A percentile compares a stretch with the other conserved stretches of the same genome.
Conservation (phyloP, 2,329 filamentous ascomycete genomes). For the Pseudofabraea citricarpa region DNA sequence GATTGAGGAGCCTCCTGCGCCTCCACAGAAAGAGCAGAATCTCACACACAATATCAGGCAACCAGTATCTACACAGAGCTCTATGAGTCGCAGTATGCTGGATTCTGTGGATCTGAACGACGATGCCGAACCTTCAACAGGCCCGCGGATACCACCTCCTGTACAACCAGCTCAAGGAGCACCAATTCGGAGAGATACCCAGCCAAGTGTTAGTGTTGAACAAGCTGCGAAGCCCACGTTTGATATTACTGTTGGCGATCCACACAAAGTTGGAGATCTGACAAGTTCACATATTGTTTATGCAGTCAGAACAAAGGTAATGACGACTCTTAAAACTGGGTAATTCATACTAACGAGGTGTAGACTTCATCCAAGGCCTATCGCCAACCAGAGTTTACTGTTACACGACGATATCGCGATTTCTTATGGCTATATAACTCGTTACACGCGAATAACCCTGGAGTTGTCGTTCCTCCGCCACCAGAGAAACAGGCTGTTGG, state of each 20-base stretch:
- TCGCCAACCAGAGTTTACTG: slow-evolving; percentile 84
- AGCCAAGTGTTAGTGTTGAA: slow-evolving; percentile 84
- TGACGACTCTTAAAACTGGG: slow-evolving; percentile 8
- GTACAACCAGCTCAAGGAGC: slow-evolving; percentile 54
- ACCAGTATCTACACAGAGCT: slow-evolving; percentile 36
- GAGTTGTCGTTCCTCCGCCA: slow-evolving; percentile 89
- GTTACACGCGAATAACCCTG: slow-evolving; percentile 89
- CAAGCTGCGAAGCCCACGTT: slow-evolving; percentile 91
- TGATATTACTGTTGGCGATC: slow-evolving; percentile 87
- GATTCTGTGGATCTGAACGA: slow-evolving; percentile 71
- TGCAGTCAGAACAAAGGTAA: slow-evolving; percentile 86
- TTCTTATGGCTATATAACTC: slow-evolving; percentile 98
- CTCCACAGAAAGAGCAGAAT: slow-evolving; percentile 63
- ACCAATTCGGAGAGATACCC: slow-evolving; percentile 46
- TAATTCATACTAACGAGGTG: slow-evolving; percentile 8
- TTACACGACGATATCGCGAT: slow-evolving; percentile 90
- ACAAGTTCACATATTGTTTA: slow-evolving; percentile 98
- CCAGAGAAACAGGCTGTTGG: slow-evolving; percentile 98
- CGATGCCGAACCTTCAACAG: slow-evolving; percentile 43
- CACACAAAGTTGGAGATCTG: slow-evolving; percentile 94
- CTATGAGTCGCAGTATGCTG: slow-evolving; percentile 45
- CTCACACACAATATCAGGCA: slow-evolving; percentile 51
- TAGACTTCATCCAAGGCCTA: slow-evolving; percentile 96
- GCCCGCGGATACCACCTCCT: slow-evolving; percentile 62
- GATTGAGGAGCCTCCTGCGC: slow-evolving; percentile 59